Percentiles rank a stretch among this genome's conserved stretches.
phyloP scores from a whole-genome alignment of 2,329 filamentous ascomycete genomes.

The Exophiala xenobiotica region DNA sequence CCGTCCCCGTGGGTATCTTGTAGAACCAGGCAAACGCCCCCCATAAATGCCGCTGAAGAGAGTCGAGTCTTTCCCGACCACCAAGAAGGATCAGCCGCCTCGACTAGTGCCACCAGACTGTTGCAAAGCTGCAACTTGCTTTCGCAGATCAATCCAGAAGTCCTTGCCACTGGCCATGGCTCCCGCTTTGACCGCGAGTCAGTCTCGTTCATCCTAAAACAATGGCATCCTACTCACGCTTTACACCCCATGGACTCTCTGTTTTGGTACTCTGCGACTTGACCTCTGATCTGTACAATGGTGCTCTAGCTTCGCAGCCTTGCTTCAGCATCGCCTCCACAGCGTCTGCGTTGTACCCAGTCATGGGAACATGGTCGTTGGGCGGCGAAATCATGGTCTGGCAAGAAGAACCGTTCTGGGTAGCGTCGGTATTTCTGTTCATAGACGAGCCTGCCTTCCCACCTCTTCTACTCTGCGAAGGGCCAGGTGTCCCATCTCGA shows the following conservation, averaged over 20 bases:
- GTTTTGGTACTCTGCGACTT: constrained; percentile 16
- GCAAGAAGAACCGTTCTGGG: constrained; percentile 17
- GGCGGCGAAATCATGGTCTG: constrained; percentile 8
- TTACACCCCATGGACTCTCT: constrained; percentile 45
- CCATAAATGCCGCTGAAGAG: constrained; percentile 21
- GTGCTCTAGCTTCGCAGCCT: constrained; percentile 40
- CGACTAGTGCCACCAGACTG: constrained; percentile 31
- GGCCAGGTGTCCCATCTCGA: constrained; percentile 21
- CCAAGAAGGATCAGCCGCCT: constrained; percentile 24
- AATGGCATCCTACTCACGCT: constrained; percentile 37
- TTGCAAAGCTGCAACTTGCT: constrained; percentile 45
- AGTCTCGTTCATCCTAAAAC: constrained; percentile 7
- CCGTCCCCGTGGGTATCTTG: constrained; percentile 21
- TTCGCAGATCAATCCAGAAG: constrained; percentile 51
- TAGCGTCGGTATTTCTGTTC: constrained; percentile 15
- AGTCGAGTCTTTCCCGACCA: background rate
- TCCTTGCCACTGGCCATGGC: constrained; percentile 50
- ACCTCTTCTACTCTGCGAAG: constrained; percentile 22
- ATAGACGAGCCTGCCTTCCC: constrained; percentile 16
- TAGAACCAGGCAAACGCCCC: constrained; percentile 16
- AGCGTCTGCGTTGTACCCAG: constrained; percentile 46
- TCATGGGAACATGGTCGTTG: constrained; percentile 44
- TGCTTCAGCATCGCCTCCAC: constrained; percentile 42
- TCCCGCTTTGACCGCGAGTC: constrained; percentile 39
- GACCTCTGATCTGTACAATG: constrained; percentile 38